Evolutionary conservation across 1,284 basidiomycete species (phyloP).

Genomic region (Melampsora americana): DNA sequence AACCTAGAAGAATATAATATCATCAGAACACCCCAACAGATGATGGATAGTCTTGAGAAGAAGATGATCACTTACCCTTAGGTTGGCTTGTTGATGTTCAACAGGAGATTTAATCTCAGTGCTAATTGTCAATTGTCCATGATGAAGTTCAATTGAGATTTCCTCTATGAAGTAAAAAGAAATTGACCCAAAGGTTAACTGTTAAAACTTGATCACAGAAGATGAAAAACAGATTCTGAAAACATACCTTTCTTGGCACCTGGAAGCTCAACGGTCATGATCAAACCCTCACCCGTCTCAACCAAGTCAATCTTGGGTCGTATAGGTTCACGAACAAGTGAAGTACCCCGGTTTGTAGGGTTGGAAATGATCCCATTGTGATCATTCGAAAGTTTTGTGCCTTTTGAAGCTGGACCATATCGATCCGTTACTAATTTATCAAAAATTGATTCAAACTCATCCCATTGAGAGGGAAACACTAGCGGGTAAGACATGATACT

Average conservation of each 20-base stretch:
- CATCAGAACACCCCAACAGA: not conserved
- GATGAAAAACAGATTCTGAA: not conserved
- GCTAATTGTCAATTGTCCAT: slow-evolving; percentile 28
- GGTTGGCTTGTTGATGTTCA: slow-evolving; percentile 27
- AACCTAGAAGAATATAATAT: slow-evolving; percentile 27
- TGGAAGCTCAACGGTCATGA: slow-evolving; percentile 23
- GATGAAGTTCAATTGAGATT: slow-evolving; percentile 40
- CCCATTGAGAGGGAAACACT: slow-evolving; percentile 10
- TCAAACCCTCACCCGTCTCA: not conserved
- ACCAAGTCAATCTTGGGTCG: slow-evolving; percentile 17
- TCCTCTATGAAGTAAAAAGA: slow-evolving; percentile 18
- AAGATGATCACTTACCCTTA: slow-evolving; percentile 27
- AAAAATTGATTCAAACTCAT: slow-evolving; percentile 8
- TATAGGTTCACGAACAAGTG: not conserved
- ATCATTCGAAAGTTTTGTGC: not conserved
- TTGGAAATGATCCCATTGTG: not conserved
- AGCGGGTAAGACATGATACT: not conserved
- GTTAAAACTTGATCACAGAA: not conserved
- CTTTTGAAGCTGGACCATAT: not conserved
- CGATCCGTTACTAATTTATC: slow-evolving; percentile 13
- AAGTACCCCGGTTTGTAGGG: not conserved
- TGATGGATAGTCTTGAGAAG: not conserved
- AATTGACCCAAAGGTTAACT: not conserved
- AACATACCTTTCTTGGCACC: slow-evolving; percentile 22
- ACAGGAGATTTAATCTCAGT: slow-evolving; percentile 29